Evolutionary conservation across 768 basidiomycete genomes (phyloP), one percentile per base, ranked within the genome.

Genomic region (Tylopilus sp.): DNA sequence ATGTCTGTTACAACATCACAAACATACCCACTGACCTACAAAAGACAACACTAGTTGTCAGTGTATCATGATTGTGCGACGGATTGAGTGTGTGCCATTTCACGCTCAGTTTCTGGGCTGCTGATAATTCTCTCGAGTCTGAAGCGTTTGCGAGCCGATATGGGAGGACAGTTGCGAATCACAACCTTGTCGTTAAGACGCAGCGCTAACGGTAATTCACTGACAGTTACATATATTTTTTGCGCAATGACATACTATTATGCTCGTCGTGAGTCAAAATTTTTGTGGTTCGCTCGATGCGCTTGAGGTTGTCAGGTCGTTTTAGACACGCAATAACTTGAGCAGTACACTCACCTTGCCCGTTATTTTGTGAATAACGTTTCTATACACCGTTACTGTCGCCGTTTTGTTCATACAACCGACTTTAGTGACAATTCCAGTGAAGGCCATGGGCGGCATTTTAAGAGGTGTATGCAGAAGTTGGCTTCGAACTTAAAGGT

Each of bases 361-460:
- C 5, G 89, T 91, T 42, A 80, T 62, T 53, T 79, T 79, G 62
- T 92, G 88, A n/a, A 80, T 69, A 35, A 86, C 75, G 74, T 77
- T 81, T 50, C 90, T 79, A 21, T 85, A 82, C 8, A 92, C 88
- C 1, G 86, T 84, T 43, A 92, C 89, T 0, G 91, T 92, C 13
- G 79, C 90, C 0, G 90, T 92, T 66, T 91, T 91, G 48, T 83
- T 75, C 89, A 92, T 92, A 57, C 76, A 80, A 9, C 91, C 89
- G 20, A 80, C 85, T 68, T 88, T 91, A 28, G 88, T 86, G 18
- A 92, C 91, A 35, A 82, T 60, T 17, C 90, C 90, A 21, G 76
- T 76, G 57, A 92, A 79, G 15, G 82, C 71, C 81, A 91, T 84
- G 23, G 90, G 88, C 31, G 88, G 85, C 88, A 91, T 91, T 8